phyloP scores from a whole-genome alignment of 805 yeast species.

The Nakazawaea populi region DNA sequence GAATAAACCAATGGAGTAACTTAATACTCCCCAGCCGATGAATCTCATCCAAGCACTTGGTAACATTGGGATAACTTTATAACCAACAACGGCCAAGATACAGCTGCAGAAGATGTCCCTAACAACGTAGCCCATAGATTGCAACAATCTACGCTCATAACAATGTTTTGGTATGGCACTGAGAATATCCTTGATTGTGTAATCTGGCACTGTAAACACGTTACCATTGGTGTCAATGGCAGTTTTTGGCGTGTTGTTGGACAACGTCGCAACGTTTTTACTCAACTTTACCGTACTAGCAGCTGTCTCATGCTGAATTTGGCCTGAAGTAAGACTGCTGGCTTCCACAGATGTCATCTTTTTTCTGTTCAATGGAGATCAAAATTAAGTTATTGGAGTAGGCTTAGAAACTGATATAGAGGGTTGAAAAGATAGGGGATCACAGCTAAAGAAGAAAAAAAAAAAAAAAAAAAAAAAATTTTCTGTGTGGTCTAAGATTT shows the following conservation, averaged over 20 bases:
- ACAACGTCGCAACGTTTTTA: slow-evolving; percentile 20
- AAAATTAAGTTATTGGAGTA: too few relatives aligned
- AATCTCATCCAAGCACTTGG: slow-evolving; percentile 28
- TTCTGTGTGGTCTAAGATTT: too few relatives aligned
- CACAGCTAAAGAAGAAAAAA: too few relatives aligned
- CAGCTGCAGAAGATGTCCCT: slow-evolving; percentile 45
- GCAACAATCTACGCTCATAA: slow-evolving; percentile 44
- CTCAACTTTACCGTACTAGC: slow-evolving; percentile 1
- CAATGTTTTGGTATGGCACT: slow-evolving; percentile 57
- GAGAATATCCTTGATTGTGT: slow-evolving; percentile 50
- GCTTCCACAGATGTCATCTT: not conserved
- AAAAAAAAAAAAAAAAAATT: too few relatives aligned
- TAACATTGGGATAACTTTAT: slow-evolving; percentile 36
- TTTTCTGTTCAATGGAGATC: too few relatives aligned
- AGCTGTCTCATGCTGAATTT: not conserved
- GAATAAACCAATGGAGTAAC: slow-evolving; percentile 38
- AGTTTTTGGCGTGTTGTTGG: slow-evolving; percentile 12
- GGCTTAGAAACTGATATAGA: too few relatives aligned
- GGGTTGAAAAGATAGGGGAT: too few relatives aligned
- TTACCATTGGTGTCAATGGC: slow-evolving; percentile 50
- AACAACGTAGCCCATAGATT: slow-evolving; percentile 45
- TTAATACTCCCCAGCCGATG: slow-evolving; percentile 34
- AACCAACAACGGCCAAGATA: slow-evolving; percentile 36
- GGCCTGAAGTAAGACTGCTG: not conserved
- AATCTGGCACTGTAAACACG: slow-evolving; percentile 56